Evolutionary conservation across 2,329 filamentous ascomycete genomes (phyloP), one percentile per base, ranked within the genome.

Genomic region (Pseudogymnoascus sp.): DNA sequence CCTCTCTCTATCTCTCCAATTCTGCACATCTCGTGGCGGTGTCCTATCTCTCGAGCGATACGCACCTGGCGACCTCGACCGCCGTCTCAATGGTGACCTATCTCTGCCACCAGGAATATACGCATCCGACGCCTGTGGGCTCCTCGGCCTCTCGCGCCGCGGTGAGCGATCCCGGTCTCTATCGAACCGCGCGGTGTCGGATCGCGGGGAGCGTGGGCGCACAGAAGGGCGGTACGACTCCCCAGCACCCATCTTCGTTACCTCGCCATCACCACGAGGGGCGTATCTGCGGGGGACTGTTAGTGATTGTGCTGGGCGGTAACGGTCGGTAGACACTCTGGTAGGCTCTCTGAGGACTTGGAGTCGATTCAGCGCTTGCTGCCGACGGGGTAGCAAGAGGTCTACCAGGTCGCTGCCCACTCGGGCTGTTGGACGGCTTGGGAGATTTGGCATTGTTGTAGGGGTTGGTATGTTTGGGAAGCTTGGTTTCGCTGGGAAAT

Each of bases 221-320:
- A 65, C 67, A 39, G 66, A 61, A 52, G 72, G 72, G 62, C 71
- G 65, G 52, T 73, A 73, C 19, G 71, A 72, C 68, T 73, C 72
- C 12, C 72, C 72, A 33, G 64, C 67, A 25, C 72, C 72, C 63
- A 73, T 67, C 61, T 65, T 69, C 30, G 70, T 72, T 16, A 72
- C 70, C 63, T 73, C 70, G 33, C 72, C 71, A 49, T 72, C 70
- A 41, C 70, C 70, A 64, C 70, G 62, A 60, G 38, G 63, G 28
- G 67, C 66, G 59, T 65, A 69, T 65, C 67, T 70, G 25, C 8
- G 14, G 25, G 25, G 45, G 4, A 5, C 25, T 55, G 41, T 16
- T 36, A 25, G n/a, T 55, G 14, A 7, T n/a, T 36, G 36, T 22
- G 19, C 16, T 11, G 58, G 33, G 19, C 33, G 58, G 30, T 36